Percentiles rank a stretch among this genome's conserved stretches.
These are phyloP conservation scores for Dacryopinax primogenitus DNA, from an alignment of 768 basidiomycete species.

Conservation along the genomic window DNA sequence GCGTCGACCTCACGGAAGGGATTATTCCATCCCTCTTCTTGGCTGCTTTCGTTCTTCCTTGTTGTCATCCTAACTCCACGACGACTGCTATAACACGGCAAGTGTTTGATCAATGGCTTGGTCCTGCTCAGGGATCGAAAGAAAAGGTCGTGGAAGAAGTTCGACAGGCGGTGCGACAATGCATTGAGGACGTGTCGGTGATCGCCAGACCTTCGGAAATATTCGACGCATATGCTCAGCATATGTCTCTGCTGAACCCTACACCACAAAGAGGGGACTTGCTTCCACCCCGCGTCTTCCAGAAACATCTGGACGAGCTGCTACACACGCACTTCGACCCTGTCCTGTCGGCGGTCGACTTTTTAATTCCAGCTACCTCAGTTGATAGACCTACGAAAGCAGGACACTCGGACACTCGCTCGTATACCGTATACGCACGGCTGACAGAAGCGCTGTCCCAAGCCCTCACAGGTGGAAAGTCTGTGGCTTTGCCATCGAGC, in stretches of 20 bases:
- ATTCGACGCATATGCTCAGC: conserved; percentile 11
- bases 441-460: conserved; percentile 43
- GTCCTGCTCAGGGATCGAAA: neutral
- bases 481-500: conserved; percentile 34
- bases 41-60: neutral
- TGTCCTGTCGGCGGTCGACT: conserved; percentile 35
- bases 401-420: conserved; percentile 32
- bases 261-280: neutral
- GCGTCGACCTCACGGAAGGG: neutral
- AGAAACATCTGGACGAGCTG: conserved; percentile 8
- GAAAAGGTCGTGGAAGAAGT: neutral
- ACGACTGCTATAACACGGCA: neutral
- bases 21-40: neutral
- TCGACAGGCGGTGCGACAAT: neutral
- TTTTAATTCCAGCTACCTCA: conserved; percentile 39
- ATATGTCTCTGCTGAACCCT: neutral
- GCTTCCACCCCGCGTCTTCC: conserved; percentile 1
- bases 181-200: neutral
- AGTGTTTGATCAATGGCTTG: neutral
- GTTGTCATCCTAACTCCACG: neutral
- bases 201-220: neutral
- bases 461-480: conserved; percentile 44
- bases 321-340: conserved; percentile 11
- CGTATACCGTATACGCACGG: conserved; percentile 54
- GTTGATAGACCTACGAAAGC: neutral